phyloP scores from a whole-genome alignment of 2,329 filamentous ascomycete genomes.

The Plectosphaerella cucumerina region DNA sequence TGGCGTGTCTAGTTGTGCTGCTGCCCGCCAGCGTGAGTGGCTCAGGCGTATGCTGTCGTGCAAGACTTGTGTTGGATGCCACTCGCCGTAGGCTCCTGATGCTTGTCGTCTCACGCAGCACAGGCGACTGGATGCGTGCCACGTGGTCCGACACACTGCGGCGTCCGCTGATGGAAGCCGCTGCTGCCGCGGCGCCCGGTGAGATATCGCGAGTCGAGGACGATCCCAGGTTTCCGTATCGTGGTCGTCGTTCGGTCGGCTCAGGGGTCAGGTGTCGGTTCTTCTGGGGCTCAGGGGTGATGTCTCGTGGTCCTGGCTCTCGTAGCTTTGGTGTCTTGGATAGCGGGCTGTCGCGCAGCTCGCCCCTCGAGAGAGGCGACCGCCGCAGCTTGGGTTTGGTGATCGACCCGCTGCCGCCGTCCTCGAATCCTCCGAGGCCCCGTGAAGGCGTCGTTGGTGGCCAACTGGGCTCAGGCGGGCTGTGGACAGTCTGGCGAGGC shows the following conservation, averaged over 20 bases:
- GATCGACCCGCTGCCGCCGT: conserved; percentile 17
- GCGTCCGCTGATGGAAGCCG: conserved; percentile 11
- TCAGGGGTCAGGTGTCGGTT: conserved; percentile 15
- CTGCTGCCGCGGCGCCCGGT: conserved; percentile 13
- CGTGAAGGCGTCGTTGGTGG: conserved; percentile 2
- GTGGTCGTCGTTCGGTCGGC: conserved; percentile 8
- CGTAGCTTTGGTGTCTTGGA: conserved; percentile 33
- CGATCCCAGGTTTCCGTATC: conserved; percentile 21
- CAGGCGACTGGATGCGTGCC: conserved; percentile 13
- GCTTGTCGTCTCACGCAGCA: background rate
- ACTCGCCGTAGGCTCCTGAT: conserved; percentile 36
- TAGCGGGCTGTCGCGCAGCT: conserved; percentile 21
- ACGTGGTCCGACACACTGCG: conserved; percentile 35
- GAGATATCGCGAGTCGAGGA: conserved; percentile 19
- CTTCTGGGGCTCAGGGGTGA: conserved; percentile 43
- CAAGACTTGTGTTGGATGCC: conserved; percentile 50
- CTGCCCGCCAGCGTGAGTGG: conserved; percentile 33
- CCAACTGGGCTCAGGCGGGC: conserved; percentile 8
- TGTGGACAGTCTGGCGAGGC: conserved; percentile 15
- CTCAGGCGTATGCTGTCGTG: conserved; percentile 49
- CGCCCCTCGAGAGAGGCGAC: conserved; percentile 11
- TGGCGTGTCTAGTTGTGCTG: no score
- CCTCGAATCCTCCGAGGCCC: conserved; percentile 6
- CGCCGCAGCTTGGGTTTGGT: conserved; percentile 22
- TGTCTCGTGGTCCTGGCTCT: conserved; percentile 29